Evolutionary conservation across 345 rosid genomes (phyloP).

Genomic region (Citrus cavaleriei): DNA sequence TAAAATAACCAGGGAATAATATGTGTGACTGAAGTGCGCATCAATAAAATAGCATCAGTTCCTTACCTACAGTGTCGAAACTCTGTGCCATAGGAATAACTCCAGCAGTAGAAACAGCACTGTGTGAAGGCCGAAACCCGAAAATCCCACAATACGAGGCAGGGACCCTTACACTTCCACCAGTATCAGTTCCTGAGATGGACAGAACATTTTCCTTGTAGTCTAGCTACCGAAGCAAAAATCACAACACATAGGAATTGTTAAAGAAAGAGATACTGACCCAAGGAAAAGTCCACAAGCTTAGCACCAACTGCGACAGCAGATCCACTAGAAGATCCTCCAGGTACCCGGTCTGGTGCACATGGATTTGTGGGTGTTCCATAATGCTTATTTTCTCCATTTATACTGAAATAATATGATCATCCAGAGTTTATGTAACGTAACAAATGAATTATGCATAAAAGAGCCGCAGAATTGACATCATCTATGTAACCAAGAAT

Average conservation of each 20-base stretch:
- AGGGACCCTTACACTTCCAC: constrained; percentile 89
- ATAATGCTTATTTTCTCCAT: constrained; percentile 81
- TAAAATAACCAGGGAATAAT: neutral
- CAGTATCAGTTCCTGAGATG: constrained; percentile 80
- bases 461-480: neutral
- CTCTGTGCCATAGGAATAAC: constrained; percentile 87
- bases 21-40: neutral
- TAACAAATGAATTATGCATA: neutral
- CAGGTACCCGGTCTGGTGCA: constrained; percentile 71
- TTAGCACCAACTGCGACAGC: constrained; percentile 89
- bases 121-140: constrained; percentile 76
- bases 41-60: neutral
- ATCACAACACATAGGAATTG: neutral
- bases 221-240: neutral
- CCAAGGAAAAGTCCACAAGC: constrained; percentile 84
- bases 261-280: constrained; percentile 31
- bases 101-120: constrained; percentile 52
- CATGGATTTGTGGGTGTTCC: constrained; percentile 85
- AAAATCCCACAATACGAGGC: constrained; percentile 77
- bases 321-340: constrained; percentile 97
- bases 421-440: neutral
- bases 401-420: constrained; percentile 42
- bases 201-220: constrained; percentile 1
- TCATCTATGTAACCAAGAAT: neutral
- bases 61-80: constrained; percentile 88